Percentiles rank a stretch among this genome's conserved stretches.
Evolutionary conservation across 495 filamentous ascomycete genomes (phyloP).

Genomic region (Xylaria palmicola): DNA sequence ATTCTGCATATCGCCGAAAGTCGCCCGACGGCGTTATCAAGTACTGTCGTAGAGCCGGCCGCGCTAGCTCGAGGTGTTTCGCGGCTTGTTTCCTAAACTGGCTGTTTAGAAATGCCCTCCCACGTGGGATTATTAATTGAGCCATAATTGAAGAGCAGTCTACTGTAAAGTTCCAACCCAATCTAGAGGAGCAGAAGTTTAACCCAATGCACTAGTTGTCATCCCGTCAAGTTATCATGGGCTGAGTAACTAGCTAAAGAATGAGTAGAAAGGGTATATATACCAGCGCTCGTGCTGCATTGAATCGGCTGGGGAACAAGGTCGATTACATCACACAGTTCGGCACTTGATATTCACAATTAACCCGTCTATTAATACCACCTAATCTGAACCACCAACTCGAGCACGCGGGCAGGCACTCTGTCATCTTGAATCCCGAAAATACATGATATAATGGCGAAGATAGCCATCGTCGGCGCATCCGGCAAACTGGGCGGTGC

Average conservation of each 20-base stretch:
- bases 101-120: background rate
- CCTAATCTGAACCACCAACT: too few relatives aligned
- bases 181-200: background rate
- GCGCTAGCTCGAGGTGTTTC: background rate
- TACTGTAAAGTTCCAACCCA: background rate
- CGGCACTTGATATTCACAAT: background rate
- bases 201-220: background rate
- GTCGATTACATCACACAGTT: background rate
- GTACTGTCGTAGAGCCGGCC: background rate
- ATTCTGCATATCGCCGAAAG: background rate
- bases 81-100: constrained; percentile 9
- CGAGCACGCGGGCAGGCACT: too few relatives aligned
- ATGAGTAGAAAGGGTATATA: background rate
- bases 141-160: background rate
- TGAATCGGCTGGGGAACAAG: background rate
- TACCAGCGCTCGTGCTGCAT: background rate
- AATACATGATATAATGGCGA: constrained; percentile 16
- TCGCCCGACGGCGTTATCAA: background rate
- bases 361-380: too few relatives aligned
- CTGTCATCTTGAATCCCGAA: background rate
- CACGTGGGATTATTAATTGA: constrained; percentile 1
- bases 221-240: background rate
- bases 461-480: constrained; percentile 39
- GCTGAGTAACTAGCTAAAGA: background rate
- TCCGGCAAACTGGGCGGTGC: constrained; percentile 48